Evolutionary conservation across 805 yeast species (phyloP), one percentile per base, ranked within the genome.

Genomic region (Scheffersomyces stipitis): DNA sequence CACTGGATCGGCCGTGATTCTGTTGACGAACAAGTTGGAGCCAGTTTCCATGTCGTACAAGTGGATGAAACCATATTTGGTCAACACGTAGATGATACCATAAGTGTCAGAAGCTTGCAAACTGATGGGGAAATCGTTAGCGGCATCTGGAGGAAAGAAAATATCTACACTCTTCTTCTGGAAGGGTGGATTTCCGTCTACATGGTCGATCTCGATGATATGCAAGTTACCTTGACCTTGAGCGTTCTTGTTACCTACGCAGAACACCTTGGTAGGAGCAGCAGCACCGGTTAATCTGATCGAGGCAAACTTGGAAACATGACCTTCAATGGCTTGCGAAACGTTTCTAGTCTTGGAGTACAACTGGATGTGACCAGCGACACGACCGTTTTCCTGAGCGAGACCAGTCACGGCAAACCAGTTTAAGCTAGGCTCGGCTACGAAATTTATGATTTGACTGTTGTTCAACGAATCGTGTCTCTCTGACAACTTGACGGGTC

Each of bases 401-500:
- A 93, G 89, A 52, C 99, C 99, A 44, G 87, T 88, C 39, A 90
- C 77, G 15, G 96, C 96, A 62, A 88, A 83, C 99, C 99, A 93
- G 54, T 86, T 84, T 38, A 81, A 75, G 46, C 76, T 81, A 16
- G 78, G 76, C 58, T 88, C 95, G 44, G 89, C 81, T 28, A 83
- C 87, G 56, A 93, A 81, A 66, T 86, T 90, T 64, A 95, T 93
- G 56, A 93, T 82, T 69, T 93, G 99, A 49, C 87, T 78, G 51
- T 81, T 83, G 59, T 73, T 74, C 54, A 93, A 73, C 30, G 83
- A 73, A 27, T 80, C 81, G 64, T 93, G 96, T 65, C 96, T 83
- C 42, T 82, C 82, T 31, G 97, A 80, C 54, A 93, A 69, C 55
- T 78, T 76, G 32, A 72, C 71, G 18, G 99, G 99, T n/a, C 89